Evolutionary conservation across 371 early-diverging fungal genomes (phyloP).

Genomic region (Mucor mucedo): DNA sequence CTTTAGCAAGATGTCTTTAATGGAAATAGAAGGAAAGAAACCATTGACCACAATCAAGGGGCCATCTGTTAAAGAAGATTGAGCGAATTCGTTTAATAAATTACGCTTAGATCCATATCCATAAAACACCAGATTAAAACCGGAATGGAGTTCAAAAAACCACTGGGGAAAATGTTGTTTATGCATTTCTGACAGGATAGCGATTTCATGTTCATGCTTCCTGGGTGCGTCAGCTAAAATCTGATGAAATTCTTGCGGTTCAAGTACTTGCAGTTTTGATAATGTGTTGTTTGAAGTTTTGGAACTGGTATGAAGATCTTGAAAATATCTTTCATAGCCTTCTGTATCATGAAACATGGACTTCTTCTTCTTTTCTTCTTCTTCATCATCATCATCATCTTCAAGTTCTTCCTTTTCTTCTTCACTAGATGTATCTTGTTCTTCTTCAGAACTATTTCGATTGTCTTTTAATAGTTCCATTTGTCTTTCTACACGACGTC

Average conservation of each 20-base stretch:
- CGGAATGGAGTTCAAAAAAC: slow-evolving; percentile 77
- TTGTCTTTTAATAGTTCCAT: slow-evolving; percentile 36
- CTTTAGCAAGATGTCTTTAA: slow-evolving; percentile 73
- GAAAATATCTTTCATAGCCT: slow-evolving; percentile 78
- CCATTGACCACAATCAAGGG: slow-evolving; percentile 86
- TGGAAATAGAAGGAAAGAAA: slow-evolving; percentile 76
- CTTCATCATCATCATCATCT: slow-evolving; percentile 34
- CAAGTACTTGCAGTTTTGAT: slow-evolving; percentile 70
- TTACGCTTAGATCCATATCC: slow-evolving; percentile 90
- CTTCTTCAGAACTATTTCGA: slow-evolving; percentile 7
- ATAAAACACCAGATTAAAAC: slow-evolving; percentile 86
- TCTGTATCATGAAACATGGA: slow-evolving; percentile 44
- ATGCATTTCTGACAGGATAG: slow-evolving; percentile 60
- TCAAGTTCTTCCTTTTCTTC: slow-evolving; percentile 39
- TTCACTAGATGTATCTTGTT: slow-evolving; percentile 32
- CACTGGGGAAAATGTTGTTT: slow-evolving; percentile 79
- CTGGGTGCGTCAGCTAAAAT: slow-evolving; percentile 52
- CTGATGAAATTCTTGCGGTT: slow-evolving; percentile 65
- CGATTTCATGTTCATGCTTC: slow-evolving; percentile 67
- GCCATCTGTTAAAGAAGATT: slow-evolving; percentile 55
- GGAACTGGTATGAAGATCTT: slow-evolving; percentile 60
- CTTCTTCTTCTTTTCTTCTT: slow-evolving; percentile 30
- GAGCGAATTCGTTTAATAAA: slow-evolving; percentile 76
- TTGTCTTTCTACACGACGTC: slow-evolving; percentile 35
- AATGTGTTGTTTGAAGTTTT: slow-evolving; percentile 89